These are phyloP conservation scores for Haplosporangium gracile DNA, from an alignment of 192 early-diverging fungal species.

Conservation along the genomic window DNA sequence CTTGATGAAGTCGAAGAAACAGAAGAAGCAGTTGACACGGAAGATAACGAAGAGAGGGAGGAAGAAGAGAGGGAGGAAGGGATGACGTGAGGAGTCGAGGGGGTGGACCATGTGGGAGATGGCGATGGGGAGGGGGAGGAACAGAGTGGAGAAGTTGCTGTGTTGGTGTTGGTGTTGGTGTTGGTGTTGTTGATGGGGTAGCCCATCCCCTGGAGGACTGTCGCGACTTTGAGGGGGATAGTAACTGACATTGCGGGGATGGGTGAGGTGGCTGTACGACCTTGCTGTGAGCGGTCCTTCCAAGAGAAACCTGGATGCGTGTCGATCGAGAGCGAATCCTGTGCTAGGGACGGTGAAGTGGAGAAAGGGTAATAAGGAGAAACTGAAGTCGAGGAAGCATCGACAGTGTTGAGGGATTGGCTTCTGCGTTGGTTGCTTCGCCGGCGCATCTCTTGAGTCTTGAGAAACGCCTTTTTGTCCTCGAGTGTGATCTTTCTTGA, in stretches of 20 bases:
- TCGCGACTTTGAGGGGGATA: conserved; percentile 14
- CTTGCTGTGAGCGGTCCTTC: background rate
- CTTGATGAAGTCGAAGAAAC: background rate
- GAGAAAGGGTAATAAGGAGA: background rate
- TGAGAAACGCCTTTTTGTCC: conserved; percentile 25
- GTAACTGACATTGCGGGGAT: background rate
- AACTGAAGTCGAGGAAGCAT: background rate
- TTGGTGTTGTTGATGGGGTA: conserved; percentile 16
- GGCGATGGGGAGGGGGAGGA: background rate
- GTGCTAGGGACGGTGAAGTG: background rate
- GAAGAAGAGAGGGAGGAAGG: background rate
- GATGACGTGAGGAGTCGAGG: background rate
- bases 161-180: conserved; percentile 4
- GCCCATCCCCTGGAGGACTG: conserved; percentile 5
- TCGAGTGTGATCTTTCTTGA: conserved; percentile 3
- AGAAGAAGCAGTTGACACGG: background rate
- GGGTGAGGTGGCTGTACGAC: background rate
- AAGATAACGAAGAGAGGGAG: background rate
- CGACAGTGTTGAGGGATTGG: background rate
- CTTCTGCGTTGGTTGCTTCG: background rate
- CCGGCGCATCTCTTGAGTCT: conserved; percentile 15
- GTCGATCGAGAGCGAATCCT: background rate
- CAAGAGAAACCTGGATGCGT: background rate
- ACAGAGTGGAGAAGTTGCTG: conserved; percentile 6
- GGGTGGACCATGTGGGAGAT: conserved; percentile 9